Conservation (phyloP, 331 rosid genomes). For the Dryas integrifolia region DNA sequence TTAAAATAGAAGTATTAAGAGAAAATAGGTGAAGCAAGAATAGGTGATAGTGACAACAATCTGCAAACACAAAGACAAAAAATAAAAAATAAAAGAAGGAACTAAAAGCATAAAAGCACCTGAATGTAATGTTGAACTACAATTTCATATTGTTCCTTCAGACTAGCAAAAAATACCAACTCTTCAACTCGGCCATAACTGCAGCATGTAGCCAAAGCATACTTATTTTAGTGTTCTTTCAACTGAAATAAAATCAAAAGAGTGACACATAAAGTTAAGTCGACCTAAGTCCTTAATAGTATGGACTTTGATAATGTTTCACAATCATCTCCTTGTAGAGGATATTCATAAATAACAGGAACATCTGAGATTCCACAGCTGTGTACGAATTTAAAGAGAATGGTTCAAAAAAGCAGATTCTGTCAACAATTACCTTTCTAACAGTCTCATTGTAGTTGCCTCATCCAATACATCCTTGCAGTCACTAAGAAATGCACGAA, state of each 20-base stretch:
- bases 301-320: not conserved
- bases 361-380: not conserved
- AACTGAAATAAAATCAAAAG: conserved; percentile 25
- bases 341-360: not conserved
- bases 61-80: not conserved
- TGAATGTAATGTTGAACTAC: conserved; percentile 93
- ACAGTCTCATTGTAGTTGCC: conserved; percentile 87
- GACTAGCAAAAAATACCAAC: conserved; percentile 86
- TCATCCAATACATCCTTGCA: conserved; percentile 91
- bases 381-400: not conserved
- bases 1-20: not conserved
- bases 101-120: conserved; percentile 40
- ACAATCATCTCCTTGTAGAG: conserved; percentile 6
- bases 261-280: not conserved
- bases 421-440: conserved; percentile 65
- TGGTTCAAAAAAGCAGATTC: conserved; percentile 20
- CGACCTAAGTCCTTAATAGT: not conserved
- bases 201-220: conserved; percentile 38
- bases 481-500: conserved; percentile 94
- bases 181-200: conserved; percentile 97
- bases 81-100: not conserved
- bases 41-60: conserved; percentile 1
- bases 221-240: conserved; percentile 11
- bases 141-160: conserved; percentile 89
- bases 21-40: conserved; percentile 15